Percentiles rank a stretch among this genome's conserved stretches.
phyloP scores from a whole-genome alignment of 495 filamentous ascomycete genomes.

The Aspergillus conjunctus region DNA sequence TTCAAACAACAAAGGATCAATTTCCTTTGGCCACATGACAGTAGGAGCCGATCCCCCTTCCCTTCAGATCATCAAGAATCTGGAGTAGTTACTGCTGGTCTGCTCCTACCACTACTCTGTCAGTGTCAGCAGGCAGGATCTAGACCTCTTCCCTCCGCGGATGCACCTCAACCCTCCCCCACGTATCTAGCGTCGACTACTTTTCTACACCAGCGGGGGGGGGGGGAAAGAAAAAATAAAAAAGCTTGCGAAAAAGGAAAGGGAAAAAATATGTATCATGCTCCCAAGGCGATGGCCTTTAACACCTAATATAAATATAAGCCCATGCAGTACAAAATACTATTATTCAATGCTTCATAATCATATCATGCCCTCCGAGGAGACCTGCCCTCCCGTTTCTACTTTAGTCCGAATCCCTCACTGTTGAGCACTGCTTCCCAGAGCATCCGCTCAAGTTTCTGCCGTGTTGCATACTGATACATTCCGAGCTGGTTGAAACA shows the following conservation, averaged over 20 bases:
- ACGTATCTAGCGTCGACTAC: neutral
- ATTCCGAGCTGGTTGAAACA: conserved; percentile 87
- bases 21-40: neutral
- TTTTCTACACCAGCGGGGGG: no score
- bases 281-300: neutral
- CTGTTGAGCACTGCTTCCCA: conserved; percentile 89
- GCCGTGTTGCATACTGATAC: conserved; percentile 66
- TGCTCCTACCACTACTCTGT: no score
- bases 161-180: neutral
- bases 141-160: conserved; percentile 4
- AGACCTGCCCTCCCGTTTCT: conserved; percentile 14
- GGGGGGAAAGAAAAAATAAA: neutral
- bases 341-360: conserved; percentile 9
- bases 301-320: neutral
- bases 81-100: no score
- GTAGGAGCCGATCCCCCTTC: neutral
- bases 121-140: conserved; percentile 3
- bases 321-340: neutral
- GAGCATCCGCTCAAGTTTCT: conserved; percentile 69
- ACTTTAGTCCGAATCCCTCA: conserved; percentile 94
- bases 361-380: conserved; percentile 4
- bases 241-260: neutral
- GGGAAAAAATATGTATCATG: neutral
- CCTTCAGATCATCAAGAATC: neutral
- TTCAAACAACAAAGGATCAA: neutral